Evolutionary conservation across 176 grass and related monocot genomes (phyloP), one percentile per base, ranked within the genome.

Genomic region (Sorghum bicolor): DNA sequence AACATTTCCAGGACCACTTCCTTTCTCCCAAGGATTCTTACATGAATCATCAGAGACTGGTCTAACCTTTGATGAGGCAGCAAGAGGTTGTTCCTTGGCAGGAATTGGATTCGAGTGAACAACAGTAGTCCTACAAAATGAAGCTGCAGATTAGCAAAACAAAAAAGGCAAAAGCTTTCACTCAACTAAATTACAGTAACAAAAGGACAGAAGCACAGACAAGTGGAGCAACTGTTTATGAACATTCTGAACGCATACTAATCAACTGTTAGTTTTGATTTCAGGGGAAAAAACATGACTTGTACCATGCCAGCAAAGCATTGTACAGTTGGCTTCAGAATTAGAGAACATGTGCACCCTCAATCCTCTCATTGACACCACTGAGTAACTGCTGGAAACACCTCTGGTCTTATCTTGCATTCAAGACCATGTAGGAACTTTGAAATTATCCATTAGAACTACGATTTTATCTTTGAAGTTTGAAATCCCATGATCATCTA

Each of bases 61-160:
- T 60, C 88, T 92, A 55, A 80, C 85, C 76, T 76, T 90, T 28
- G 57, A 86, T 34, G 81, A 63, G 55, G 61, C 88, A 77, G 77
- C 32, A 74, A 66, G 63, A 45, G 88, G 73, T 70, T 90, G 82
- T 72, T 89, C 95, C 64, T 98, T 95, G 55, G 77, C 81, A 74
- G 93, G 89, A 32, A 98, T 84, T 53, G 93, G 90, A 88, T 67
- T 85, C 7, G 93, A 92, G 70, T 98, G 91, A 75, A 98, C 89
- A 72, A 95, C 52, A 34, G 96, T 98, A 29, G 96, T 94, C 91
- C 96, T 98, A 75, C 44, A 70, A 74, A 79, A 89, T 40, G 45
- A 72, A 84, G 13, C 4, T 31, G 39, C 19, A 86, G n/a, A 60
- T 85, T 67, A 94, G 25, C n/a, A 74, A 88, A 61, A 61, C 57